A percentile compares a stretch with the other conserved stretches of the same genome.
phyloP scores from a whole-genome alignment of 352 stramenopile genomes.

The Pythium monospermum region DNA sequence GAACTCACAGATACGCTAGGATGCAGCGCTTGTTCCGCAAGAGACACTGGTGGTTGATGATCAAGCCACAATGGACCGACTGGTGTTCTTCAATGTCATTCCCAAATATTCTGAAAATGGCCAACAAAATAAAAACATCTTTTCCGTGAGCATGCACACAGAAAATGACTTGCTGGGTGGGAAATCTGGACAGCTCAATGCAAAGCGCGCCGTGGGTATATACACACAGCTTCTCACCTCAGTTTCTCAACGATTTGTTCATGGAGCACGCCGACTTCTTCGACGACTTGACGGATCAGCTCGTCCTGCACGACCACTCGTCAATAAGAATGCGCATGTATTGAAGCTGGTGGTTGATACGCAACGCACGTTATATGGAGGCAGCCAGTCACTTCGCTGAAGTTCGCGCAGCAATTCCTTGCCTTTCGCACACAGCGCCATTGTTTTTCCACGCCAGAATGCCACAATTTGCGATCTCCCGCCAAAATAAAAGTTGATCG shows the following conservation, averaged over 20 bases:
- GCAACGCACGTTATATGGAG: slow-evolving; percentile 82
- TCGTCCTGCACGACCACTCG: slow-evolving; percentile 46
- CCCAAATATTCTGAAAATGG: slow-evolving; percentile 56
- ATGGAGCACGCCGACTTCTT: slow-evolving; percentile 61
- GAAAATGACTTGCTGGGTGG: too few species aligned
- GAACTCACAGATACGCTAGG: slow-evolving; percentile 78
- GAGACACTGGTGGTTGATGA: slow-evolving; percentile 87
- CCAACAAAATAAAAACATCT: too few species aligned
- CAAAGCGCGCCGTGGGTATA: too few species aligned
- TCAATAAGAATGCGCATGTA: neutral
- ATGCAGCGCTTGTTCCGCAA: slow-evolving; percentile 89
- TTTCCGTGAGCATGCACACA: too few species aligned
- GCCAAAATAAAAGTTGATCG: slow-evolving; percentile 23
- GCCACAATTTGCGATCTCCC: slow-evolving; percentile 6
- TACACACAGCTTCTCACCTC: slow-evolving; percentile 30
- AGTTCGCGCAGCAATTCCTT: slow-evolving; percentile 88
- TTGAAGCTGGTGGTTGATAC: slow-evolving; percentile 11
- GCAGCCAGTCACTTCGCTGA: slow-evolving; percentile 89
- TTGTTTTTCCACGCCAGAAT: too few species aligned
- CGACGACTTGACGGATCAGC: slow-evolving; percentile 71
- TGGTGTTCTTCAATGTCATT: slow-evolving; percentile 58
- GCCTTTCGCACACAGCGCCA: slow-evolving; percentile 71
- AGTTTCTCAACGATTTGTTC: slow-evolving; percentile 78
- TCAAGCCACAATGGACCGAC: slow-evolving; percentile 68
- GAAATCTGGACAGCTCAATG: too few species aligned